phyloP scores from a whole-genome alignment of 768 basidiomycete genomes.

The Pleurotus djamor region DNA sequence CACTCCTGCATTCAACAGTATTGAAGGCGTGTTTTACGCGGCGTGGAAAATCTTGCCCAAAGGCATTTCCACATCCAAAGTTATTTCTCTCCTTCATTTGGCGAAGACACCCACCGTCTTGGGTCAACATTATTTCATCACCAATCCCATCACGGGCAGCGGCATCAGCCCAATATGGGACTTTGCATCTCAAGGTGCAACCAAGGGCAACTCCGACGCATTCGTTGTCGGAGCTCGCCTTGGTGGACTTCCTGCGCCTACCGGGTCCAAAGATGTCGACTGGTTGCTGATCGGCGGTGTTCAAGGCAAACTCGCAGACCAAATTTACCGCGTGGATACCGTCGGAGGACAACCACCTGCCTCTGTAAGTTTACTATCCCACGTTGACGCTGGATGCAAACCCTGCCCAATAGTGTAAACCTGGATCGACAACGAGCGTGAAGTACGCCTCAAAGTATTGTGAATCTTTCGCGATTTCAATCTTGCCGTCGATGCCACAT shows the following conservation, averaged over 20 bases:
- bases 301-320: conserved; percentile 44
- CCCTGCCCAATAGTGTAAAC: neutral
- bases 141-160: conserved; percentile 37
- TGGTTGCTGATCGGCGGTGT: conserved; percentile 51
- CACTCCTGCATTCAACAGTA: conserved; percentile 21
- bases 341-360: conserved; percentile 53
- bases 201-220: conserved; percentile 37
- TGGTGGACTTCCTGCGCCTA: conserved; percentile 38
- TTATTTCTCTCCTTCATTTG: conserved; percentile 15
- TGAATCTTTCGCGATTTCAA: conserved; percentile 22
- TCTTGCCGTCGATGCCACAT: neutral
- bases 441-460: conserved; percentile 55
- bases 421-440: conserved; percentile 27
- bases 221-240: conserved; percentile 45
- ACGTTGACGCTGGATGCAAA: neutral
- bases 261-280: conserved; percentile 43
- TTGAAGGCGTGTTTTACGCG: conserved; percentile 25
- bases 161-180: conserved; percentile 55
- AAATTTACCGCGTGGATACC: conserved; percentile 53
- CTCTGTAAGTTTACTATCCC: conserved; percentile 22
- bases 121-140: conserved; percentile 58
- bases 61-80: conserved; percentile 12
- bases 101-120: conserved; percentile 21
- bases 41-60: conserved; percentile 20
- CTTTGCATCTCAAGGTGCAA: conserved; percentile 38